Percentiles rank a stretch among this genome's conserved stretches.
These are phyloP conservation scores for Physcomitrium patens DNA, from an alignment of 225 moss, liverwort and hornwort genomes.

Conservation along the genomic window DNA sequence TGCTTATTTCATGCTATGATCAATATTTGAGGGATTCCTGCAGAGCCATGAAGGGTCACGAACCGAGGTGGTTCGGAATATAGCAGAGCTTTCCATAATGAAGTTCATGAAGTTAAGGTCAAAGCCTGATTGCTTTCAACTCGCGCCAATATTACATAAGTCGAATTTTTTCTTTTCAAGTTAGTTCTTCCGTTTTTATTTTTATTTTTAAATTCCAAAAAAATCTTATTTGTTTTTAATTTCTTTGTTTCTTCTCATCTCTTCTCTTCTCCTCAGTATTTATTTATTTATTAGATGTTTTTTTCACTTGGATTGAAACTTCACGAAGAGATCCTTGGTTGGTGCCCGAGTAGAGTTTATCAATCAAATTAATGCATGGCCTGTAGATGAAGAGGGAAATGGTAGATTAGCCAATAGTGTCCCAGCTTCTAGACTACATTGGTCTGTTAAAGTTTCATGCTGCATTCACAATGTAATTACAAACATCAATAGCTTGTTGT, in stretches of 20 bases:
- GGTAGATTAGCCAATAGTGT: background rate
- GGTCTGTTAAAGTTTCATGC: background rate
- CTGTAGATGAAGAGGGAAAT: background rate
- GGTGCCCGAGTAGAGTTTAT: background rate
- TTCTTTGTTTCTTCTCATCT: background rate
- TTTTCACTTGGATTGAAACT: background rate
- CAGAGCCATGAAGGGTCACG: background rate
- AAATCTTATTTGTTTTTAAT: background rate
- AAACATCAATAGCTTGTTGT: background rate
- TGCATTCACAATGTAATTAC: background rate
- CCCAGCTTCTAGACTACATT: background rate
- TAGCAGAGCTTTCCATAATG: slow-evolving; percentile 42
- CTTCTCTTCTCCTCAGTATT: too few species aligned
- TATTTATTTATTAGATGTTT: too few species aligned
- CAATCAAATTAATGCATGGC: slow-evolving; percentile 18
- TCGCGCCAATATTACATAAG: slow-evolving; percentile 68
- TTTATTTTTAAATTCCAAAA: too few species aligned
- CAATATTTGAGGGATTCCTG: background rate
- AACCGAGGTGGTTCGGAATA: background rate
- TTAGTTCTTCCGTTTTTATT: too few species aligned
- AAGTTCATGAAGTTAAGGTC: slow-evolving; percentile 92
- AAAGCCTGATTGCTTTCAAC: slow-evolving; percentile 74
- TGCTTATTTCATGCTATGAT: background rate
- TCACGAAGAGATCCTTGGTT: background rate
- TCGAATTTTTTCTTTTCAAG: background rate